A percentile compares a stretch with the other conserved stretches of the same genome.
These are phyloP conservation scores for Alternaria novae-zelandiae DNA, from an alignment of 2,329 filamentous ascomycete genomes.

Conservation along the genomic window DNA sequence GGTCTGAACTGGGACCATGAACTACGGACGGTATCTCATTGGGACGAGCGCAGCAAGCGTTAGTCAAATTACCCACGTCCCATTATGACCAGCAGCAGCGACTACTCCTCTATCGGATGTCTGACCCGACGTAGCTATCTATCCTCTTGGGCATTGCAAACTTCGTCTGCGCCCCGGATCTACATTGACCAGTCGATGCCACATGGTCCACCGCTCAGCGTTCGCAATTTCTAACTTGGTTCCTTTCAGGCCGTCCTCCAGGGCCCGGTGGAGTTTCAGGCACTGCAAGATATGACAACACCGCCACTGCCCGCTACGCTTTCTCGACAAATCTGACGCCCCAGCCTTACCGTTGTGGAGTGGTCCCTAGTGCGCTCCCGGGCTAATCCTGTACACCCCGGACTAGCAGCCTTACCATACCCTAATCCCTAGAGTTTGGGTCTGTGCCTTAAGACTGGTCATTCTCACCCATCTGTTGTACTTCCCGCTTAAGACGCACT, in stretches of 20 bases:
- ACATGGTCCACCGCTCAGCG: conserved; percentile 19
- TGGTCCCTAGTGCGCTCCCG: conserved; percentile 35
- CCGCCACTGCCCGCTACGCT: conserved; percentile 47
- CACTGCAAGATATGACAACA: conserved; percentile 45
- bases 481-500: conserved; percentile 36
- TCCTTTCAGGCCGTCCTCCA: conserved; percentile 32
- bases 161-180: conserved; percentile 41
- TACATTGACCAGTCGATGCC: conserved; percentile 17
- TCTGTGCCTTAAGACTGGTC: conserved; percentile 39
- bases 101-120: conserved; percentile 23
- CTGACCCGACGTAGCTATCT: conserved; percentile 29
- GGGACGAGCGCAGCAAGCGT: conserved; percentile 33
- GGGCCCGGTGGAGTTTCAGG: conserved; percentile 37
- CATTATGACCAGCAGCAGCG: conserved; percentile 21
- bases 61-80: conserved; percentile 31
- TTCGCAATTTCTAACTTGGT: conserved; percentile 35
- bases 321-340: conserved; percentile 32
- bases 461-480: conserved; percentile 34
- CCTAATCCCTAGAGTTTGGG: conserved; percentile 35
- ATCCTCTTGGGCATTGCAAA: conserved; percentile 30
- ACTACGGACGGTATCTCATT: conserved; percentile 31
- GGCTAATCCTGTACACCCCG: conserved; percentile 42
- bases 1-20: conserved; percentile 32
- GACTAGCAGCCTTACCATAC: conserved; percentile 39
- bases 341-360: conserved; percentile 48